Conservation (phyloP, 768 basidiomycete genomes). For the Gyrodon lividus region DNA sequence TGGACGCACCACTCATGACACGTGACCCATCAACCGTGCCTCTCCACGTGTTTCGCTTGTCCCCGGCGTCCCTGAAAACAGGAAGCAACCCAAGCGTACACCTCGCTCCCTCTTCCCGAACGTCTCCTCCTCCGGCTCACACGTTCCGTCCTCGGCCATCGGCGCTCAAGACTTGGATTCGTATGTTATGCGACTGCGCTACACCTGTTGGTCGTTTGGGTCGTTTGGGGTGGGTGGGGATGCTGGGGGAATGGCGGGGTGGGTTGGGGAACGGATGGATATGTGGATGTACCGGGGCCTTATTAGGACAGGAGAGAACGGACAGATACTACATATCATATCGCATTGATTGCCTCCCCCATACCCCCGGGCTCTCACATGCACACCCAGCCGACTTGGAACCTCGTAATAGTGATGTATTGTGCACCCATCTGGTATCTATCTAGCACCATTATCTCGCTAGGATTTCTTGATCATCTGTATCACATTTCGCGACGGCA, state of each 20-base stretch:
- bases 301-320: constrained; percentile 2
- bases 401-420: too few relatives aligned
- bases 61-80: constrained; percentile 29
- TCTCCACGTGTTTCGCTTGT: too few relatives aligned
- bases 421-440: too few relatives aligned
- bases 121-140: constrained; percentile 84
- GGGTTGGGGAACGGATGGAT: background rate
- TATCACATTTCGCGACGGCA: too few relatives aligned
- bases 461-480: too few relatives aligned
- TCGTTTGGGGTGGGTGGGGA: constrained; percentile 55
- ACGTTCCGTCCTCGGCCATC: constrained; percentile 82
- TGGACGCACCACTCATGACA: too few relatives aligned
- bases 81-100: constrained; percentile 95
- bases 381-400: too few relatives aligned
- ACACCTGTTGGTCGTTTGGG: constrained; percentile 80
- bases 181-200: constrained; percentile 81
- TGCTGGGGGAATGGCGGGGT: constrained; percentile 53
- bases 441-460: too few relatives aligned
- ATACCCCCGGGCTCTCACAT: too few relatives aligned
- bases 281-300: constrained; percentile 15
- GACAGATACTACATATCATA: too few relatives aligned
- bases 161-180: constrained; percentile 86
- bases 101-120: constrained; percentile 89
- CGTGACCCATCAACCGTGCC: too few relatives aligned
- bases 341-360: too few relatives aligned